Evolutionary conservation across 441 rosid genomes (phyloP).

Genomic region (Euphorbia schlechtendalii): DNA sequence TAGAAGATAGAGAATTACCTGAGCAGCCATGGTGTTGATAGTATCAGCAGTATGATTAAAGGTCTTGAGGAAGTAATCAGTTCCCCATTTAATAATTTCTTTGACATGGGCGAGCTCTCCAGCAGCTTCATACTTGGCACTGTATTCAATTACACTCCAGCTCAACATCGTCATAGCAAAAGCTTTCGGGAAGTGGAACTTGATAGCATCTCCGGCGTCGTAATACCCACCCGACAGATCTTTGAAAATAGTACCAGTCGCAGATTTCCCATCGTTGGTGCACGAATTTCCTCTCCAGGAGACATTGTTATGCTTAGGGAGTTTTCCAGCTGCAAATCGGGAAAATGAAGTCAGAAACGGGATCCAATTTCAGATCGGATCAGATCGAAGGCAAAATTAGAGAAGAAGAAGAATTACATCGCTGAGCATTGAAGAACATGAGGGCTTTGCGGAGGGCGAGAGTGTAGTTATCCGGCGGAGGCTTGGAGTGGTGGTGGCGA

Average conservation of each 20-base stretch:
- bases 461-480: constrained; percentile 67
- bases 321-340: constrained; percentile 60
- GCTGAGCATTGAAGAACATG: constrained; percentile 87
- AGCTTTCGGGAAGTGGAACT: constrained; percentile 73
- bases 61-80: constrained; percentile 68
- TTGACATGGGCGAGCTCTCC: constrained; percentile 81
- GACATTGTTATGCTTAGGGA: constrained; percentile 66
- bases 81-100: constrained; percentile 69
- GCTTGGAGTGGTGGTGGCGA: constrained; percentile 42
- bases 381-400: background rate
- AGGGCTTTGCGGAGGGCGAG: constrained; percentile 74
- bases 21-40: constrained; percentile 47
- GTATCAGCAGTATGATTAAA: constrained; percentile 62
- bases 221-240: constrained; percentile 80
- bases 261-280: constrained; percentile 55
- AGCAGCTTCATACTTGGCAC: constrained; percentile 75
- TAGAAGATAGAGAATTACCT: constrained; percentile 33
- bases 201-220: constrained; percentile 93
- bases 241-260: constrained; percentile 27
- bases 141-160: constrained; percentile 98
- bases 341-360: background rate
- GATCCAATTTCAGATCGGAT: constrained; percentile 1
- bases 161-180: constrained; percentile 90
- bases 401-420: constrained; percentile 30
- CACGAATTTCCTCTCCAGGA: constrained; percentile 85